These are phyloP conservation scores for Clarireedia paspali DNA, from an alignment of 2,329 filamentous ascomycete species.

Conservation along the genomic window DNA sequence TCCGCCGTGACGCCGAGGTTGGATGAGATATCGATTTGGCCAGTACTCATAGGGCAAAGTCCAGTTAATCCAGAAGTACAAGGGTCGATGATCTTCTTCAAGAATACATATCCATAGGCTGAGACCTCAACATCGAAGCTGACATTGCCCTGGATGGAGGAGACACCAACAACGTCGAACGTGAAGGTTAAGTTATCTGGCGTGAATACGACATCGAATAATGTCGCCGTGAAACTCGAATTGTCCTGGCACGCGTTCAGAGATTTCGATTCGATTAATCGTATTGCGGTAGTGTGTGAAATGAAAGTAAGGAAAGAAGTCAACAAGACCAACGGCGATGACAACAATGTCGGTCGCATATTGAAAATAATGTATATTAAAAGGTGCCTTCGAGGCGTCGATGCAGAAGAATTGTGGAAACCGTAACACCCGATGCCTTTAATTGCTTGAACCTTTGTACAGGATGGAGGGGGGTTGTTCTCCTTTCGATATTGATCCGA, in stretches of 20 bases:
- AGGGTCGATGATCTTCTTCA: constrained; percentile 64
- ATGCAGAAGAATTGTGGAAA: not conserved
- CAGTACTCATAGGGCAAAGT: constrained; percentile 86
- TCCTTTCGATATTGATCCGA: not conserved
- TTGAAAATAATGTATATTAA: constrained; percentile 13
- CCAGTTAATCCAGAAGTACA: constrained; percentile 61
- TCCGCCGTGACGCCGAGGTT: constrained; percentile 52
- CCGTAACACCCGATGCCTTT: not conserved
- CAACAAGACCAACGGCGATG: constrained; percentile 23
- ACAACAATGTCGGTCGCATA: constrained; percentile 24
- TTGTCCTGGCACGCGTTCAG: constrained; percentile 79
- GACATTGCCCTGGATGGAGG: constrained; percentile 76
- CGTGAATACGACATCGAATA: constrained; percentile 80
- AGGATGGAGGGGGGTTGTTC: not conserved
- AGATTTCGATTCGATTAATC: constrained; percentile 63
- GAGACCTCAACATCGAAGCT: constrained; percentile 67
- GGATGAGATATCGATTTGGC: constrained; percentile 70
- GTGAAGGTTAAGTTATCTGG: constrained; percentile 65
- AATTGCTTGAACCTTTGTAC: not conserved
- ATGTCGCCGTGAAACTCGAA: constrained; percentile 77
- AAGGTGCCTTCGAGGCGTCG: constrained; percentile 17
- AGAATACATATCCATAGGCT: constrained; percentile 73
- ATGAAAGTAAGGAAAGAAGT: constrained; percentile 24
- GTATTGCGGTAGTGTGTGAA: constrained; percentile 18
- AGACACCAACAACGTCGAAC: constrained; percentile 73